A percentile compares a stretch with the other conserved stretches of the same genome.
Evolutionary conservation across 257 asterid genomes (phyloP).

Genomic region (Penstemon newberryi): DNA sequence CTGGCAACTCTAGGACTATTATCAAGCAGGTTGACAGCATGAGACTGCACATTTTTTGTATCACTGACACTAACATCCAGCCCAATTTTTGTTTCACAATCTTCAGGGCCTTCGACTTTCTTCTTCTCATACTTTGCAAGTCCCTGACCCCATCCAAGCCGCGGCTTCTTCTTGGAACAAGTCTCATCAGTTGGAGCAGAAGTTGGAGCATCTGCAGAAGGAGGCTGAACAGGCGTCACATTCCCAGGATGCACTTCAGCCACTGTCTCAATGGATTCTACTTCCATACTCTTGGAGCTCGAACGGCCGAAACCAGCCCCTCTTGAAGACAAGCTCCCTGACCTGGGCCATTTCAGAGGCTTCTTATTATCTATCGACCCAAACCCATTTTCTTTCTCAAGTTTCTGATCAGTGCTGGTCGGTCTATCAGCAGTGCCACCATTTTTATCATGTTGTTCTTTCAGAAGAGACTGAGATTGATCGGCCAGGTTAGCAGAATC

Average conservation of each 20-base stretch:
- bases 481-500: constrained; percentile 36
- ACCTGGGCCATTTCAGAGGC: constrained; percentile 54
- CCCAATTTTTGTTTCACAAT: constrained; percentile 39
- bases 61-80: constrained; percentile 36
- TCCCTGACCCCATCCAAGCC: constrained; percentile 99
- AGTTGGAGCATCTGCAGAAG: constrained; percentile 33
- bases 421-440: constrained; percentile 33
- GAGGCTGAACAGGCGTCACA: constrained; percentile 34
- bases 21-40: constrained; percentile 42
- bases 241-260: constrained; percentile 42
- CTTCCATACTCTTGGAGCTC: constrained; percentile 51
- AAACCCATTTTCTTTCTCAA: constrained; percentile 56
- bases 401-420: constrained; percentile 41
- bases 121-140: constrained; percentile 95
- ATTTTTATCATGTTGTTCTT: constrained; percentile 53
- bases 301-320: constrained; percentile 54
- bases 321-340: constrained; percentile 58
- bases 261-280: constrained; percentile 41
- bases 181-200: constrained; percentile 59
- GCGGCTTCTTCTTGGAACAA: constrained; percentile 86
- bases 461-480: constrained; percentile 42
- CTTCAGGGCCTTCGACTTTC: constrained; percentile 79
- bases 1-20: constrained; percentile 60
- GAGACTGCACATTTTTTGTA: constrained; percentile 44
- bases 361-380: constrained; percentile 56